Base-by-base conservation (phyloP, 495 filamentous ascomycete genomes). In the Trypethelium eluteriae region DNA sequence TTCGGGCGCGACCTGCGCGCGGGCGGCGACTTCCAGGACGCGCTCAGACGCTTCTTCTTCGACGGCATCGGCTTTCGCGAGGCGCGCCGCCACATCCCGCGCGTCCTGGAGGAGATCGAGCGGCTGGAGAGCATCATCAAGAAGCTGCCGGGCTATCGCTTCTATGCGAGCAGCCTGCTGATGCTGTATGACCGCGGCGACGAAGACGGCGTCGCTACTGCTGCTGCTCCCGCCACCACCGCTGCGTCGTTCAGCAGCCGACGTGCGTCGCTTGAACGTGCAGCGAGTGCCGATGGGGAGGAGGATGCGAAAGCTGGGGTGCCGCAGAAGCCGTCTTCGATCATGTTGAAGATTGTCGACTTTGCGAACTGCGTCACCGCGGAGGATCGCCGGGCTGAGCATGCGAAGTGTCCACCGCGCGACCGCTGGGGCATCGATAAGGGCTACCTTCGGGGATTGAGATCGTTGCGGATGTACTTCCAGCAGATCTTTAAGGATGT, bases 331-430 rank as follows among this genome's bases (percentile, higher is more conserved):
- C 66, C 68, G 66, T 74, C 78, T 9, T 81, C 87, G 62, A 90
- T 98, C 67, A 89, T 96, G 72, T 83, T 98, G 74, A 97, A 97
- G 76, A 96, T 98, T 74, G 93, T 96, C 56, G 94, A 98, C 75
- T 98, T 98, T 80, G 94, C 94, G 36, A 98, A 98, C 73, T 97
- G 93, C 69, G 88, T 98, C 7, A 96, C 92, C 10, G 89, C 90
- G 3, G 91, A 93, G 63, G 91, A 96, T 71, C 59, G 62, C 61
- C 57, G 66, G 11, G 34, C 62, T 0, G 76, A 81, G 39, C 79
- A 83, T 64, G 83, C 85, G 38, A 81, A 85, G 38, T 96, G 93
- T 68, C 95, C 95, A 18, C 94, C 95, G 35, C 80, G 86, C 64
- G 82, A 92, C 75, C 90, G 89, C 2, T 77, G 86, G 59, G 89